Evolutionary conservation across 768 basidiomycete genomes (phyloP), one percentile per base, ranked within the genome.

Genomic region (Podaxis sp.): DNA sequence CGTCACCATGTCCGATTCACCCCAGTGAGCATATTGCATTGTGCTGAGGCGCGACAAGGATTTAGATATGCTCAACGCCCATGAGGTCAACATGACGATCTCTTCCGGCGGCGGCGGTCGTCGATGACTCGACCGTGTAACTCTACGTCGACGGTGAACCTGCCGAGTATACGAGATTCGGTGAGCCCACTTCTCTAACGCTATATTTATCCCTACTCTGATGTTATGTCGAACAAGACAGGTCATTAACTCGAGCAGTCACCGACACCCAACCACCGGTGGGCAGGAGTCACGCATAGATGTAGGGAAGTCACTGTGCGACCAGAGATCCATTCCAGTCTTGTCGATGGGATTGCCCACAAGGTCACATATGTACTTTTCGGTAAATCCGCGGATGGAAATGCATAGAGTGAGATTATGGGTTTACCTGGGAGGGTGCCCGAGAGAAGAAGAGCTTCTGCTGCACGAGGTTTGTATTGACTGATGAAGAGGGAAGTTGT

Each of bases 401-500:
- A 33, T 53, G 24, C 7, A 25, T 29, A 38, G 29, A 41, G 12
- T 33, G 59, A 27, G 59, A 43, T 54, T 40, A n/a, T 19, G 38
- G n/a, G 19, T 43, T 49, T 36, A 25, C 17, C 22, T 40, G 13
- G 19, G 49, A 55, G 43, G 33, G 9, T 9, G 25, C 27, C 12
- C 11, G 17, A 25, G 17, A 47, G 27, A 47, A 57, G 7, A 29
- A n/a, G 7, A 46, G 41, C 53, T 61, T 55, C 52, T 55, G 43
- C 41, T 55, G n/a, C 60, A 61, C 43, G 53, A 61, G 60, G 60
- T 49, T 38, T 43, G n/a, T 25, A 37, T 55, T 55, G 9, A 5
- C 24, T 24, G n/a, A 43, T 27, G 22, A 57, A 11, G 41, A 17
- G 17, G 24, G 15, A 50, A 49, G 6, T 22, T 43, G 40, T 25